Evolutionary conservation across 2,329 filamentous ascomycete species (phyloP).

Genomic region (Pseudogymnoascus sp.): DNA sequence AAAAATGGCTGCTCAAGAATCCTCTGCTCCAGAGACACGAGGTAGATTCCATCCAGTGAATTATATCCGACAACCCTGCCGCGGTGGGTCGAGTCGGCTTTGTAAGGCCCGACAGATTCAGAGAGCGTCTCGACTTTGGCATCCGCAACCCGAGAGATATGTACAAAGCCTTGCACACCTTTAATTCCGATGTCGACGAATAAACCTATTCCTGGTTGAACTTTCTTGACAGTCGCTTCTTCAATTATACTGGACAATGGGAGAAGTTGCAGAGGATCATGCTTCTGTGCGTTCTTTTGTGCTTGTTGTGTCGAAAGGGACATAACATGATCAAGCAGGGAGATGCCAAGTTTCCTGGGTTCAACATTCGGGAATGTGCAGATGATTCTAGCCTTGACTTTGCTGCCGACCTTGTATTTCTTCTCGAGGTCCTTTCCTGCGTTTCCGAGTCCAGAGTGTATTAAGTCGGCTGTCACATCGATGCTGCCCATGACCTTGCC

Average conservation of each 20-base stretch:
- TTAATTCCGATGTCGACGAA: slow-evolving; percentile 66
- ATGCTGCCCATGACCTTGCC: slow-evolving; percentile 91
- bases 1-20: slow-evolving; percentile 83
- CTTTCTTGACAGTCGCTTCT: slow-evolving; percentile 68
- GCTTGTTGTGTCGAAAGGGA: slow-evolving; percentile 43
- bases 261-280: slow-evolving; percentile 49
- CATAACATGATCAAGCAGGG: slow-evolving; percentile 75
- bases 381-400: slow-evolving; percentile 77
- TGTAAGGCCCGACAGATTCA: slow-evolving; percentile 68
- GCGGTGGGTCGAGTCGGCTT: slow-evolving; percentile 68
- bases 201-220: slow-evolving; percentile 72
- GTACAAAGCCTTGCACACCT: slow-evolving; percentile 75
- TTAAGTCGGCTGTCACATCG: slow-evolving; percentile 80
- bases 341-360: slow-evolving; percentile 77
- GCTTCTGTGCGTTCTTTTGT: slow-evolving; percentile 37
- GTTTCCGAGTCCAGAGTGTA: slow-evolving; percentile 75
- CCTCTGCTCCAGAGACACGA: slow-evolving; percentile 74
- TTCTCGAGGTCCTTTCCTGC: slow-evolving; percentile 62
- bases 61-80: slow-evolving; percentile 84
- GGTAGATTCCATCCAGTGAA: slow-evolving; percentile 74
- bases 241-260: slow-evolving; percentile 70
- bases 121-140: slow-evolving; percentile 79
- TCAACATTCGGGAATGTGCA: slow-evolving; percentile 78
- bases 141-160: slow-evolving; percentile 88
- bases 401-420: slow-evolving; percentile 75